Evolutionary conservation across 2,329 filamentous ascomycete species (phyloP), one percentile per base, ranked within the genome.

Genomic region (Xylariaceae sp.): DNA sequence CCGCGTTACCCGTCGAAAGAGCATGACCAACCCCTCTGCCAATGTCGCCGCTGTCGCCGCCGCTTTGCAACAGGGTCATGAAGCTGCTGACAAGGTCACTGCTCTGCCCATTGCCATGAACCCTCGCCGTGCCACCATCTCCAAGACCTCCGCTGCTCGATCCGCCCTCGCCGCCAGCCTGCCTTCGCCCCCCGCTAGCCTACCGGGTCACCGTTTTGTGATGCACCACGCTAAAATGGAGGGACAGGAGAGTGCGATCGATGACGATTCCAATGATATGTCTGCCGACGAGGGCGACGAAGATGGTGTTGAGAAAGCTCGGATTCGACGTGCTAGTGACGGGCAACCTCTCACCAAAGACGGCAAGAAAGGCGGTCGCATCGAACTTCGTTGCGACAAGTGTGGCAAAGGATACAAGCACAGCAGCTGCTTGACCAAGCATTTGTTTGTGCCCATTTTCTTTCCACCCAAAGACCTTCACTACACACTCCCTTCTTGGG

Each of bases 381-480:
- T 84, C 63, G 92, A 97, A 68, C 82, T 98, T 66, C 89, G 87
- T 70, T 98, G 93, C 75, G 89, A 95, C 67, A 92, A 91, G 72
- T 98, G 93, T 76, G 92, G 92, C 70, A 98, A 98, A 80, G 90
- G 90, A 73, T 98, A 98, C 82, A 98, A 98, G 83, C 93, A 98
- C 80, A 95, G 91, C 83, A 97, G 93, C 77, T 98, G 93, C 83
- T 83, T 98, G 77, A 94, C 88, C 68, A 98, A 97, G 82, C 93
- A 98, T 84, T 86, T 96, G 93, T 97, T 84, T 82, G 93, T 95
- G 78, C 74, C 78, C 82, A 78, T 75, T 72, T 71, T 72, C 71
- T 72, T 69, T 65, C 67, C n/a, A n/a, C n/a, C 65, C 62, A 60
- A 56, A 60, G 58, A 64, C 59, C 66, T 62, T 64, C 55, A 64